phyloP scores from a whole-genome alignment of 2,329 filamentous ascomycete genomes.

The Iodosphaeria phyllophila region DNA sequence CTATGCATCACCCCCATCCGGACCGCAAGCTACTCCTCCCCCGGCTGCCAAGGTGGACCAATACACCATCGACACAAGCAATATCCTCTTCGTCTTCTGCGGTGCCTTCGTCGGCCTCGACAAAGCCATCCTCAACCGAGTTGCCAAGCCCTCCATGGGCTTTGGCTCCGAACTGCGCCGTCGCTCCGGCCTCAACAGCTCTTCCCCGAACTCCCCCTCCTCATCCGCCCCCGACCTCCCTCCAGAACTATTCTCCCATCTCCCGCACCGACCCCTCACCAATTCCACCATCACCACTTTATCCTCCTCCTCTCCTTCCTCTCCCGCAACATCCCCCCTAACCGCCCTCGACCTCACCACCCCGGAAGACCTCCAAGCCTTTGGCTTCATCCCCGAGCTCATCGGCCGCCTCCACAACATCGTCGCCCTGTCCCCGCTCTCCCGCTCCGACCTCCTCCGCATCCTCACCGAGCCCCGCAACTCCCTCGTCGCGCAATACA shows the following conservation, averaged over 20 bases:
- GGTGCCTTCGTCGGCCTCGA: slow-evolving; percentile 89
- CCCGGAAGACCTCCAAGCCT: slow-evolving; percentile 60
- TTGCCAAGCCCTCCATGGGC: slow-evolving; percentile 70
- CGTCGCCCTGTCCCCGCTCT: slow-evolving; percentile 65
- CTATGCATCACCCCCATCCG: slow-evolving; percentile 20
- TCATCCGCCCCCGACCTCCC: slow-evolving; percentile 41
- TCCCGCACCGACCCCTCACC: slow-evolving; percentile 30
- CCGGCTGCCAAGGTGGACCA: slow-evolving; percentile 35
- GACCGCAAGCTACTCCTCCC: slow-evolving; percentile 23
- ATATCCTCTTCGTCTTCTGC: slow-evolving; percentile 93
- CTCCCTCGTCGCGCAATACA: slow-evolving; percentile 74
- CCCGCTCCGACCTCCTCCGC: slow-evolving; percentile 49
- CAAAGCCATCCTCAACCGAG: slow-evolving; percentile 70
- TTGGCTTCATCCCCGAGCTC: slow-evolving; percentile 87
- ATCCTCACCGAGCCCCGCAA: slow-evolving; percentile 89
- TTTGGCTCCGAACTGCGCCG: slow-evolving; percentile 70
- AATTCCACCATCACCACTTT: slow-evolving; percentile 18
- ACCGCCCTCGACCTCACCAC: slow-evolving; percentile 53
- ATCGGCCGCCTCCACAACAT: slow-evolving; percentile 88
- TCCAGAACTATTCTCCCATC: slow-evolving; percentile 35
- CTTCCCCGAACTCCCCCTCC: slow-evolving; percentile 16
- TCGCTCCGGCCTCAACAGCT: slow-evolving; percentile 27
- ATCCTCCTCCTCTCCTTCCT: slow-evolving; percentile 29
- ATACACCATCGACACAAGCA: slow-evolving; percentile 73
- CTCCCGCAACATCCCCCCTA: slow-evolving; percentile 18